phyloP scores from a whole-genome alignment of 2,329 filamentous ascomycete species.

The Parascedosporium putredinis region DNA sequence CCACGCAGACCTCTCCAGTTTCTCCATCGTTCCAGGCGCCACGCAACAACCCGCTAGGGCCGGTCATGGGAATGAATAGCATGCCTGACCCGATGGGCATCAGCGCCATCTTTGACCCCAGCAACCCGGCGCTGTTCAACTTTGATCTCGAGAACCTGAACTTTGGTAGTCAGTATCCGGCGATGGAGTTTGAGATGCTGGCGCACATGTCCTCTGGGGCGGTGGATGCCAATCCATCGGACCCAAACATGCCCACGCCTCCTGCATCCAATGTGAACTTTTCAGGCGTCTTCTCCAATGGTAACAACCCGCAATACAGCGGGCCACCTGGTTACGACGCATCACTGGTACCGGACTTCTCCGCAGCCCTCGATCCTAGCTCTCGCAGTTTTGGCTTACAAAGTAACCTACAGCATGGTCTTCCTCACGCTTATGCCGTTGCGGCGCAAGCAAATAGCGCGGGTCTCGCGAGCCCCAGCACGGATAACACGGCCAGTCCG shows the following conservation, averaged over 20 bases:
- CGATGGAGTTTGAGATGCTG: constrained; percentile 90
- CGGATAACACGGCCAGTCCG: constrained; percentile 51
- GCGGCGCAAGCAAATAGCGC: constrained; percentile 53
- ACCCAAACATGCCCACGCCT: constrained; percentile 36
- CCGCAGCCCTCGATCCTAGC: constrained; percentile 36
- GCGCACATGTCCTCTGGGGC: constrained; percentile 92
- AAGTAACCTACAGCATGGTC: constrained; percentile 49
- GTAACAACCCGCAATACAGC: constrained; percentile 2
- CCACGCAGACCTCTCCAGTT: constrained; percentile 60
- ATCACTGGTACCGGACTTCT: constrained; percentile 41
- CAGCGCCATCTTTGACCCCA: constrained; percentile 70
- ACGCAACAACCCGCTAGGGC: constrained; percentile 31
- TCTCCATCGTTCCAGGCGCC: constrained; percentile 59
- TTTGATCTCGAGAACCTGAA: constrained; percentile 65
- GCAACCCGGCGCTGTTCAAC: constrained; percentile 87
- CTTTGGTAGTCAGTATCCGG: constrained; percentile 93
- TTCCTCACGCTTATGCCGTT: constrained; percentile 57
- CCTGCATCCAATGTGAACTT: constrained; percentile 27
- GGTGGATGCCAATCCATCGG: constrained; percentile 65
- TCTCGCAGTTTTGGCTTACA: constrained; percentile 39
- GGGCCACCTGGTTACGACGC: constrained; percentile 34
- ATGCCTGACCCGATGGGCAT: constrained; percentile 41
- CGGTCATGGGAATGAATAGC: constrained; percentile 39
- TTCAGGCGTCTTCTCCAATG: constrained; percentile 2
- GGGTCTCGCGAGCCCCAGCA: constrained; percentile 53